Conservation (phyloP, 345 rosid species). For the Eutrema japonicum region DNA sequence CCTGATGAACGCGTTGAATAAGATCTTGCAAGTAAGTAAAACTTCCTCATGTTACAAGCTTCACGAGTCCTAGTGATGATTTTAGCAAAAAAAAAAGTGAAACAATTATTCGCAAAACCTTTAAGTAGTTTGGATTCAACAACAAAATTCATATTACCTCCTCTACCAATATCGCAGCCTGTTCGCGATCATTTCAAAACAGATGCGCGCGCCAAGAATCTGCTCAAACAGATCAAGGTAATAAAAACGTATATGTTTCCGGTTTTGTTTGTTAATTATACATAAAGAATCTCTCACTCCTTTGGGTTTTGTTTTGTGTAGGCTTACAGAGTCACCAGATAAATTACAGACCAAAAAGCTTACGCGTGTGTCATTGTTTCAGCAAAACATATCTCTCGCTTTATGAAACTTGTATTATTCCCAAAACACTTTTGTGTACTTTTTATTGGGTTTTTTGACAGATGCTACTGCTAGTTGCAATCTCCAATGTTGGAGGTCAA, state of each 20-base stretch:
- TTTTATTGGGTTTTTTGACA: neutral
- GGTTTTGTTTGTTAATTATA: neutral
- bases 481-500: neutral
- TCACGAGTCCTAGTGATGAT: neutral
- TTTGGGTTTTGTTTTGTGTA: neutral
- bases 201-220: neutral
- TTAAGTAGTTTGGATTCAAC: neutral
- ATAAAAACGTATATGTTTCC: conserved; percentile 7
- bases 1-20: conserved; percentile 63
- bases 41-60: neutral
- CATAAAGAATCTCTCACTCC: neutral
- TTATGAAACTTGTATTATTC: neutral
- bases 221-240: neutral
- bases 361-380: neutral
- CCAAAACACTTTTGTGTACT: neutral
- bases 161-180: neutral
- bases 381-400: conserved; percentile 6
- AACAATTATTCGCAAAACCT: neutral
- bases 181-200: conserved; percentile 23
- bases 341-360: conserved; percentile 10
- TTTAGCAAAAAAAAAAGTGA: neutral
- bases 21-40: conserved; percentile 66
- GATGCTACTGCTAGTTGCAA: neutral
- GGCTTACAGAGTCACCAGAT: conserved; percentile 13
- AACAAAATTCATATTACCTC: neutral